Evolutionary conservation across 768 basidiomycete genomes (phyloP).

Genomic region (Jaapia argillacea): DNA sequence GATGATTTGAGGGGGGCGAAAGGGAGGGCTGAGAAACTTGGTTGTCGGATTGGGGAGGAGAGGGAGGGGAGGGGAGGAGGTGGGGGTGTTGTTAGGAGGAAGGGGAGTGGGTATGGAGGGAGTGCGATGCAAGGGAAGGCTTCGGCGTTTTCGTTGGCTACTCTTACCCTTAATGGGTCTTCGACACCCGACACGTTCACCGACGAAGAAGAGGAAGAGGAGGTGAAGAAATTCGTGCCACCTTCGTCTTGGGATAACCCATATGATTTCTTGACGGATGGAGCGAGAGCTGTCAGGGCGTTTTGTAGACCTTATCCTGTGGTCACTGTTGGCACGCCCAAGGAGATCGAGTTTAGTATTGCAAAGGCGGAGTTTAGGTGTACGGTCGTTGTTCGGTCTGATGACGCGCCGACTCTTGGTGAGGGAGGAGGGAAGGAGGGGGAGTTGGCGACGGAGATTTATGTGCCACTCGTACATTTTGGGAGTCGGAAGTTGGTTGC

Average conservation of each 20-base stretch:
- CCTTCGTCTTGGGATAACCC: constrained; percentile 36
- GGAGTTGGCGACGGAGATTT: constrained; percentile 76
- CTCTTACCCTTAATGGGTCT: constrained; percentile 16
- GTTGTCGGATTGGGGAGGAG: too few species aligned
- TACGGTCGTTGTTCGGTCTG: constrained; percentile 47
- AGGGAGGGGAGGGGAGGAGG: too few species aligned
- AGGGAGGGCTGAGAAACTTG: constrained; percentile 8
- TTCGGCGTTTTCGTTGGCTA: constrained; percentile 28
- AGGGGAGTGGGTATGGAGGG: too few species aligned
- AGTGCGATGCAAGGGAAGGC: too few species aligned
- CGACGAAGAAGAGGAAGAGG: constrained; percentile 11
- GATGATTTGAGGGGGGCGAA: constrained; percentile 46
- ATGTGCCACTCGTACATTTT: constrained; percentile 84
- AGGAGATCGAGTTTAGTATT: constrained; percentile 69
- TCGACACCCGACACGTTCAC: too few species aligned
- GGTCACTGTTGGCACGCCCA: constrained; percentile 60
- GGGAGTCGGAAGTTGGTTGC: constrained; percentile 32
- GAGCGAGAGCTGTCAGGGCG: constrained; percentile 75
- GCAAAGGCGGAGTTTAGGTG: constrained; percentile 60
- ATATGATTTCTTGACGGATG: constrained; percentile 73
- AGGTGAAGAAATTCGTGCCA: constrained; percentile 6
- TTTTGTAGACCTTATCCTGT: constrained; percentile 80
- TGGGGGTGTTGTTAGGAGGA: too few species aligned
- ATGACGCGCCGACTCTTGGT: constrained; percentile 32
- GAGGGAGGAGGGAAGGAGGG: constrained; percentile 17